phyloP scores from a whole-genome alignment of 768 basidiomycete species.

The Phaeotremella fagi region DNA sequence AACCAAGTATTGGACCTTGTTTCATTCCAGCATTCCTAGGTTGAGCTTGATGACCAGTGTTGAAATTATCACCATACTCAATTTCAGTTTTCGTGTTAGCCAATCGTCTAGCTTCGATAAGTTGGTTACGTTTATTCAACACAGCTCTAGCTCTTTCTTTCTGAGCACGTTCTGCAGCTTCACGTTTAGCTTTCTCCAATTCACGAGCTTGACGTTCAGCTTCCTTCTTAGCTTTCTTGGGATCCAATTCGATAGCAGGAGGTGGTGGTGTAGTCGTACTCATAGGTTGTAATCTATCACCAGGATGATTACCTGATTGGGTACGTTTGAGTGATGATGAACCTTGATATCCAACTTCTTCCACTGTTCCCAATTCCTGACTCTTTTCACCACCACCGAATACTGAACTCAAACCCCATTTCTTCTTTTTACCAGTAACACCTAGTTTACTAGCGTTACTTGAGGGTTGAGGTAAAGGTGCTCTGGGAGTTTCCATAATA shows the following conservation, averaged over 20 bases:
- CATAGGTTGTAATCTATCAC: slow-evolving; percentile 7
- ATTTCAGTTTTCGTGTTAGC: slow-evolving; percentile 23
- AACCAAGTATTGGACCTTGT: slow-evolving; percentile 1
- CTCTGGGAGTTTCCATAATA: slow-evolving; percentile 17
- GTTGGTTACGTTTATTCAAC: slow-evolving; percentile 78
- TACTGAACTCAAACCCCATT: slow-evolving; percentile 49
- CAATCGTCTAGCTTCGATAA: slow-evolving; percentile 53
- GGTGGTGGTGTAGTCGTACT: neutral
- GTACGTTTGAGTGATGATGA: slow-evolving; percentile 43
- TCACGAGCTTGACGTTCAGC: slow-evolving; percentile 69
- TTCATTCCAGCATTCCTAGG: neutral
- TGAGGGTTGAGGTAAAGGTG: neutral
- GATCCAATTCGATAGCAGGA: slow-evolving; percentile 34
- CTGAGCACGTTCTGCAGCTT: slow-evolving; percentile 65
- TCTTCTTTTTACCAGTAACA: slow-evolving; percentile 47
- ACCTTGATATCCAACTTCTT: slow-evolving; percentile 32
- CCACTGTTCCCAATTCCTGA: slow-evolving; percentile 27
- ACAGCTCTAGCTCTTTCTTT: slow-evolving; percentile 87
- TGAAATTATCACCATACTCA: slow-evolving; percentile 16
- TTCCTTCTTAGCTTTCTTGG: slow-evolving; percentile 52
- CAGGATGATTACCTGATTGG: slow-evolving; percentile 38
- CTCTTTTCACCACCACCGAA: slow-evolving; percentile 45
- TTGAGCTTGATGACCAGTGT: neutral
- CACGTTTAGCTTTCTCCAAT: slow-evolving; percentile 77
- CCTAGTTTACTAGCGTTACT: slow-evolving; percentile 19